phyloP scores from a whole-genome alignment of 257 asterid species.

The Capsicum rhomboideum region DNA sequence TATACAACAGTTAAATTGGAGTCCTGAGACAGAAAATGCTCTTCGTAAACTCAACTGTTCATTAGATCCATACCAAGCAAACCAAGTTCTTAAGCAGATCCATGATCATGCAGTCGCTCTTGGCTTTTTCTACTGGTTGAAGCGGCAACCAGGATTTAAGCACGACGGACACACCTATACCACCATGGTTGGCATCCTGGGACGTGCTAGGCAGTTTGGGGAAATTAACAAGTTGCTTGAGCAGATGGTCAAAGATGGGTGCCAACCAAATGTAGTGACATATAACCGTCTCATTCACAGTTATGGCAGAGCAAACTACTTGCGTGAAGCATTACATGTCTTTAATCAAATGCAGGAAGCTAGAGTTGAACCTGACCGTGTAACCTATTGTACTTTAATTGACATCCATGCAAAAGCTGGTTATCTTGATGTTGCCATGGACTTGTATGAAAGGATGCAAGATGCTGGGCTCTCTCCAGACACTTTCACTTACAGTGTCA shows the following conservation, averaged over 20 bases:
- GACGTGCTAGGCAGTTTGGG: slow-evolving; percentile 79
- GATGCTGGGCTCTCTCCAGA: slow-evolving; percentile 91
- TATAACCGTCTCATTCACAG: slow-evolving; percentile 93
- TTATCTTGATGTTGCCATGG: slow-evolving; percentile 81
- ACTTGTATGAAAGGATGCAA: slow-evolving; percentile 89
- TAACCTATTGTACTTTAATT: slow-evolving; percentile 87
- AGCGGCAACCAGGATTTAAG: slow-evolving; percentile 67
- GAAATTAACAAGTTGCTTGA: slow-evolving; percentile 59
- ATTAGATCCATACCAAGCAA: slow-evolving; percentile 76
- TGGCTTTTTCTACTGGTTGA: slow-evolving; percentile 83
- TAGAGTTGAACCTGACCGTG: slow-evolving; percentile 92
- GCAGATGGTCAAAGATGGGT: slow-evolving; percentile 78
- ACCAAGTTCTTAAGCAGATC: slow-evolving; percentile 84
- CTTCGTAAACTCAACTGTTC: slow-evolving; percentile 51
- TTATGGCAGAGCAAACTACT: slow-evolving; percentile 84
- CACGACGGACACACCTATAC: slow-evolving; percentile 95
- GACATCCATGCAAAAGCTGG: slow-evolving; percentile 98
- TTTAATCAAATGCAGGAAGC: slow-evolving; percentile 61
- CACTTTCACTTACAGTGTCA: slow-evolving; percentile 95
- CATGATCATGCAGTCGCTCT: slow-evolving; percentile 67
- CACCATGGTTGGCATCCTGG: slow-evolving; percentile 94
- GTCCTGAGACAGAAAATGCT: slow-evolving; percentile 62
- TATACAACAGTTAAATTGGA: slow-evolving; percentile 63
- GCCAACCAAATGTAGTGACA: slow-evolving; percentile 83
- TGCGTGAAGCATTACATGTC: slow-evolving; percentile 66